Base-by-base conservation (phyloP, 2,329 filamentous ascomycete species). In the Trichophyton simii region DNA sequence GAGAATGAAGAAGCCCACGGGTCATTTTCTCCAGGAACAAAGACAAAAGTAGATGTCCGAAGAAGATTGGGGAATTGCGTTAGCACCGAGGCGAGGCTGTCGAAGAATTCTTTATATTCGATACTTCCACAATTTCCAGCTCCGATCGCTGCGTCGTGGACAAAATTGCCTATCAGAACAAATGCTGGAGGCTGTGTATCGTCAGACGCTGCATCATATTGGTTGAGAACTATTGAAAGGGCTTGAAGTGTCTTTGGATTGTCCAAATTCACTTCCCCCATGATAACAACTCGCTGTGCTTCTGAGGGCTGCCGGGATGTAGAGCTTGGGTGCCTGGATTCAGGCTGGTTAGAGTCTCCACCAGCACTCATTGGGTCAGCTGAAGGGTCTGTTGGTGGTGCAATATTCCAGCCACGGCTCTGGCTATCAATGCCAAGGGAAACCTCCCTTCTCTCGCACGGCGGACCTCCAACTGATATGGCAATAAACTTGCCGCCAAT, bases 71-170 rank as follows among this genome's bases (percentile, higher is more conserved):
- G 89, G 69, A 90, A 97, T 66, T 97, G 91, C 6, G 88, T 81
- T 4, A 99, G 80, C 0, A 89, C 82, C 1, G 86, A 85, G 2
- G 94, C 92, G 11, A 99, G 82, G 7, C 86, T 84, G 75, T 99
- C 91, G 72, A 97, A 96, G 71, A 88, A 87, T 75, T 97, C 94
- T 77, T 97, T 97, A 77, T 96, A 97, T 75, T 95, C 91, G 67
- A 97, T 91, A 73, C 89, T 92, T 42, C 89, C 89, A 22, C 91
- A 54, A 73, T 88, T 91, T 42, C 89, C 89, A 25, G 87, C 86
- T 50, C 82, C 86, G 69, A 86, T 79, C 59, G 78, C 77, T 22
- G 83, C 79, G 66, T 79, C 77, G 54, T 78, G 80, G 60, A 80
- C 79, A 69, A 99, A 97, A 72, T 94, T 95, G 42, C 94, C 94